Conservation (phyloP, 1,284 basidiomycete genomes). For the Leccinum pachyderme region DNA sequence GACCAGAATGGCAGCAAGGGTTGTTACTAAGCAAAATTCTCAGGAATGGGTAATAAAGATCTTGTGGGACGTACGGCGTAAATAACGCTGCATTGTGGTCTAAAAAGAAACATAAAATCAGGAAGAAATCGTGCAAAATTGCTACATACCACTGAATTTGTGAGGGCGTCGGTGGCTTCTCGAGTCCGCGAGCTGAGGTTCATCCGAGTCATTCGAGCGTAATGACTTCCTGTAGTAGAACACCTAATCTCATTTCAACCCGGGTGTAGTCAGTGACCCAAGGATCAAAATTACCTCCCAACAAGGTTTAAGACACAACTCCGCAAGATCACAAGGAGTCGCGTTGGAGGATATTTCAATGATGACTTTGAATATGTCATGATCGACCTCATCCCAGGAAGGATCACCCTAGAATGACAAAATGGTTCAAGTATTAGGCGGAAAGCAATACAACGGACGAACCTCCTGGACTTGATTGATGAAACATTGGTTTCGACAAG, state of each 20-base stretch:
- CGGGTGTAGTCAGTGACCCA: not conserved
- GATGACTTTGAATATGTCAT: slow-evolving; percentile 30
- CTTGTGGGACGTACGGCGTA: slow-evolving; percentile 36
- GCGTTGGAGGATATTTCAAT: slow-evolving; percentile 35
- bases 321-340: slow-evolving; percentile 39
- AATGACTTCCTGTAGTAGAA: slow-evolving; percentile 25
- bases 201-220: slow-evolving; percentile 3
- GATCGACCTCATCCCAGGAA: slow-evolving; percentile 25
- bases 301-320: slow-evolving; percentile 40
- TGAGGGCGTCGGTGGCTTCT: slow-evolving; percentile 10
- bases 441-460: not conserved
- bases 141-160: slow-evolving; percentile 24
- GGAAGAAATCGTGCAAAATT: not conserved
- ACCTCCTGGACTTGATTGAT: slow-evolving; percentile 26
- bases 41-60: not conserved
- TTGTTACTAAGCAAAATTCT: slow-evolving; percentile 25
- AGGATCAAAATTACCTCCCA: slow-evolving; percentile 33
- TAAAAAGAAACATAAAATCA: slow-evolving; percentile 9
- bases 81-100: slow-evolving; percentile 34
- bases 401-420: slow-evolving; percentile 12
- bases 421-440: not conserved
- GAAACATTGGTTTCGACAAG: slow-evolving; percentile 44
- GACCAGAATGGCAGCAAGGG: slow-evolving; percentile 42
- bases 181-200: not conserved
- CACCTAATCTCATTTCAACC: slow-evolving; percentile 25